Conservation (phyloP, 805 yeast species). For the Metschnikowia anglica region DNA sequence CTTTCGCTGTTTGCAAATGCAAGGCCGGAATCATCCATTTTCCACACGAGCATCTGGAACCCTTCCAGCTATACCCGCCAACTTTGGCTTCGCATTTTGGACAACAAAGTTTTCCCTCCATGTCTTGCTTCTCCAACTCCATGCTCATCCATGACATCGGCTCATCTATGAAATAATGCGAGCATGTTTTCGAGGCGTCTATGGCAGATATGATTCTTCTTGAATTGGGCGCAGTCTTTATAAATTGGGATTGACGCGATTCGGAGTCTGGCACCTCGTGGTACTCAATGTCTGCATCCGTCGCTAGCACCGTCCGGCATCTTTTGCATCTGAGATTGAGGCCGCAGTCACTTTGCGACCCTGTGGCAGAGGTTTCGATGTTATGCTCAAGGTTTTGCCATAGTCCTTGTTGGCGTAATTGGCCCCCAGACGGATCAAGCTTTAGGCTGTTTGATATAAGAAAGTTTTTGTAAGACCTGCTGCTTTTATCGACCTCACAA, state of each 20-base stretch:
- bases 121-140: conserved; percentile 67
- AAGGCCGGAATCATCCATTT: conserved; percentile 94
- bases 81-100: conserved; percentile 82
- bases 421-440: conserved; percentile 17
- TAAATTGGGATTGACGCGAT: conserved; percentile 64
- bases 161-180: conserved; percentile 77
- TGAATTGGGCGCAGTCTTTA: conserved; percentile 61
- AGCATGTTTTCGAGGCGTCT: conserved; percentile 62
- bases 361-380: background rate
- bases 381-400: conserved; percentile 10
- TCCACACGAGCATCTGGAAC: conserved; percentile 92
- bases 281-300: conserved; percentile 55
- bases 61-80: conserved; percentile 94
- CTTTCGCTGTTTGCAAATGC: conserved; percentile 75
- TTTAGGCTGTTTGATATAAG: conserved; percentile 25
- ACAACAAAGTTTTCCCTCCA: conserved; percentile 86
- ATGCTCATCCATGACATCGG: conserved; percentile 91
- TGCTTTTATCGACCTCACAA: conserved; percentile 26
- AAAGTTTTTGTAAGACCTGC: conserved; percentile 28
- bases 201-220: conserved; percentile 58
- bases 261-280: conserved; percentile 68
- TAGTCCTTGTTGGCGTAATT: conserved; percentile 11
- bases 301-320: conserved; percentile 73
- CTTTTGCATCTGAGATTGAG: conserved; percentile 66
- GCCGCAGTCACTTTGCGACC: background rate